Evolutionary conservation across 352 stramenopile genomes (phyloP).

Genomic region (Globisporangium orthogonon): DNA sequence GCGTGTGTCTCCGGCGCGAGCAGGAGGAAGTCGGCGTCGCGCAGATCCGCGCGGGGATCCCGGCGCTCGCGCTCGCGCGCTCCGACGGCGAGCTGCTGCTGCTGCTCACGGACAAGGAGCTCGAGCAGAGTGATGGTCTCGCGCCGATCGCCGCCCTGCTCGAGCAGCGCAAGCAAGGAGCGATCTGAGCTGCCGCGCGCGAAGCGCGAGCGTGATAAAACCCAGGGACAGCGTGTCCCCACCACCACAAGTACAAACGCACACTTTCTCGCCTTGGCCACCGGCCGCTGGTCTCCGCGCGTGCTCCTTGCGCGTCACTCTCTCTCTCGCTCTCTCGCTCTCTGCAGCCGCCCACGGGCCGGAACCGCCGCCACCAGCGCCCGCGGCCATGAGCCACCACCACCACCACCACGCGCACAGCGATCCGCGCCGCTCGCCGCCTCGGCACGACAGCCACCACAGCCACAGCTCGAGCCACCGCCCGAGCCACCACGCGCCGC

Average conservation of each 20-base stretch:
- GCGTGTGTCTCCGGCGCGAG: slow-evolving; percentile 67
- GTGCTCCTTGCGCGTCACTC: too few species aligned
- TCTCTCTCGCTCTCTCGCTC: neutral
- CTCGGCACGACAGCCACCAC: neutral
- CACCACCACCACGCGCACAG: neutral
- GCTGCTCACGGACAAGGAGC: slow-evolving; percentile 11
- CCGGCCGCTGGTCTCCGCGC: too few species aligned
- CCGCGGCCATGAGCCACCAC: neutral
- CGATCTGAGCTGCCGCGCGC: too few species aligned
- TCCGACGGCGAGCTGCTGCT: slow-evolving; percentile 14
- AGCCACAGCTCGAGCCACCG: neutral
- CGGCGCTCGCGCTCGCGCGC: slow-evolving; percentile 16
- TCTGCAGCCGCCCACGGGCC: neutral
- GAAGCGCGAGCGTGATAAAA: too few species aligned
- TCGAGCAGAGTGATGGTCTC: slow-evolving; percentile 6
- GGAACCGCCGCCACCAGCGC: neutral
- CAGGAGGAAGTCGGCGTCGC: slow-evolving; percentile 22
- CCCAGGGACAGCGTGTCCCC: too few species aligned
- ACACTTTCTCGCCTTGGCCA: too few species aligned
- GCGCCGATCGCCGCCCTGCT: slow-evolving; percentile 7
- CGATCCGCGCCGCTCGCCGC: neutral
- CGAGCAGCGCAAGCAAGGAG: neutral
- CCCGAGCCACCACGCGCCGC: neutral
- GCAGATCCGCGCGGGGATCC: slow-evolving; percentile 21
- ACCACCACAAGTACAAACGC: too few species aligned